Percentiles rank a stretch among this genome's conserved stretches.
Conservation (phyloP, 768 basidiomycete species). For the Flagelloscypha sp. region DNA sequence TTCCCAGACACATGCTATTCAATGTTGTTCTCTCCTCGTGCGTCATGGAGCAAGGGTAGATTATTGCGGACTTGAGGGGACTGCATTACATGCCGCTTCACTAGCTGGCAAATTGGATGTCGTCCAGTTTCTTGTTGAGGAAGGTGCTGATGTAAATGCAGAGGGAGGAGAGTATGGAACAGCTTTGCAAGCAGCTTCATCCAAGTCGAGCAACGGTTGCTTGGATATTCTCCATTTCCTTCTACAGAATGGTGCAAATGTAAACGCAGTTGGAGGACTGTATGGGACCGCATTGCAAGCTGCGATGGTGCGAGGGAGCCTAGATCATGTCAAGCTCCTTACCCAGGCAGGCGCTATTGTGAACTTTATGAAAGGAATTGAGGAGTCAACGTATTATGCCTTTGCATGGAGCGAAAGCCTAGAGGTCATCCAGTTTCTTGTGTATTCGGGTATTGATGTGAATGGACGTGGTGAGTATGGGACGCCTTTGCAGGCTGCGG, state of each 20-base stretch:
- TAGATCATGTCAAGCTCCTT: slow-evolving; percentile 2
- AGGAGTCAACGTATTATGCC: slow-evolving; percentile 1
- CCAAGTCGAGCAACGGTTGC: too few species aligned
- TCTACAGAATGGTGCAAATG: slow-evolving; percentile 2
- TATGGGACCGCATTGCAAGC: slow-evolving; percentile 3
- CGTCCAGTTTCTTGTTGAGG: too few species aligned
- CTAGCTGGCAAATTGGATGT: too few species aligned
- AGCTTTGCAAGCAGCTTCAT: too few species aligned
- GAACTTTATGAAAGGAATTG: neutral
- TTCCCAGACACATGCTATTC: too few species aligned
- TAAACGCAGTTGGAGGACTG: slow-evolving; percentile 1
- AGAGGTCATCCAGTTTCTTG: slow-evolving; percentile 5
- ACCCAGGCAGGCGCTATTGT: slow-evolving; percentile 1
- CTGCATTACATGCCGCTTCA: too few species aligned
- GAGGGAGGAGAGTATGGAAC: too few species aligned
- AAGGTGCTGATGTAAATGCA: too few species aligned
- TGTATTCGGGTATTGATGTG: slow-evolving; percentile 1
- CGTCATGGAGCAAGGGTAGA: too few species aligned
- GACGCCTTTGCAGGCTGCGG: slow-evolving; percentile 5
- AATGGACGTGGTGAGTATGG: neutral
- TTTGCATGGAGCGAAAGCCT: neutral
- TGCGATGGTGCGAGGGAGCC: neutral
- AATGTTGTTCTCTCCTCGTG: too few species aligned
- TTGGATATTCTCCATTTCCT: too few species aligned
- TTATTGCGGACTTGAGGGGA: too few species aligned